phyloP scores from a whole-genome alignment of 139 green algal genomes.

The Mesotaenium endlicherianum region DNA sequence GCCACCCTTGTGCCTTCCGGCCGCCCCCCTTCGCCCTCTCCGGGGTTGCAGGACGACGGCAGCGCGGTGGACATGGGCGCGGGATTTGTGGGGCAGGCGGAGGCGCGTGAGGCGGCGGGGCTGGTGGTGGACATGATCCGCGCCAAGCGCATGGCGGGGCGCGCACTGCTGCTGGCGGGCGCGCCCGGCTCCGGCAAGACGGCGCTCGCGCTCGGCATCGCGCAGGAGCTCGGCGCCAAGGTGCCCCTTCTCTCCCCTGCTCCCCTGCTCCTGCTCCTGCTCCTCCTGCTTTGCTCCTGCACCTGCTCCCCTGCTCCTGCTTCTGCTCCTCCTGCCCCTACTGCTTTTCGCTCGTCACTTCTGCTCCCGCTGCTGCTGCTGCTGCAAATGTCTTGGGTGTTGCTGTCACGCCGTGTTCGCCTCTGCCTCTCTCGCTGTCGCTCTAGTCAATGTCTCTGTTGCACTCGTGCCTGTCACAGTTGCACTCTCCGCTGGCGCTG shows the following conservation, averaged over 20 bases:
- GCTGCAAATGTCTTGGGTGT: too few relatives aligned
- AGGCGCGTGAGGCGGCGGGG: constrained; percentile 86
- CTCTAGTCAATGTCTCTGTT: too few relatives aligned
- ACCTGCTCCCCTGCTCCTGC: too few relatives aligned
- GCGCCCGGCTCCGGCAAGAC: constrained; percentile 97
- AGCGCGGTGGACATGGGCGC: constrained; percentile 68
- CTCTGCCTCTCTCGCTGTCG: too few relatives aligned
- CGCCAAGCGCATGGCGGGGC: constrained; percentile 94
- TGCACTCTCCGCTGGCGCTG: too few relatives aligned
- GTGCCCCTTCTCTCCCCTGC: constrained; percentile 15
- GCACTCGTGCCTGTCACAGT: too few relatives aligned
- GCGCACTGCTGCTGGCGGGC: constrained; percentile 87
- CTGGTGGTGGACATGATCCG: constrained; percentile 98
- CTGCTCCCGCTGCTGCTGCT: too few relatives aligned
- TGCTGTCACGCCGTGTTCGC: too few relatives aligned
- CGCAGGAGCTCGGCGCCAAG: constrained; percentile 88
- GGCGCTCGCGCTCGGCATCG: constrained; percentile 92
- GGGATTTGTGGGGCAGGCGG: constrained; percentile 93
- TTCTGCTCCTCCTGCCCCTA: too few relatives aligned
- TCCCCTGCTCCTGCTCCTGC: neutral
- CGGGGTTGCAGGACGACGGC: constrained; percentile 69
- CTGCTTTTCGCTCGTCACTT: too few relatives aligned
- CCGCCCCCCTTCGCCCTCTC: neutral
- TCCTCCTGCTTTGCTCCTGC: neutral
- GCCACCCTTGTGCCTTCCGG: too few relatives aligned